Percentiles rank a stretch among this genome's conserved stretches.
phyloP scores from a whole-genome alignment of 192 early-diverging fungal species.

The Linderina pennispora region DNA sequence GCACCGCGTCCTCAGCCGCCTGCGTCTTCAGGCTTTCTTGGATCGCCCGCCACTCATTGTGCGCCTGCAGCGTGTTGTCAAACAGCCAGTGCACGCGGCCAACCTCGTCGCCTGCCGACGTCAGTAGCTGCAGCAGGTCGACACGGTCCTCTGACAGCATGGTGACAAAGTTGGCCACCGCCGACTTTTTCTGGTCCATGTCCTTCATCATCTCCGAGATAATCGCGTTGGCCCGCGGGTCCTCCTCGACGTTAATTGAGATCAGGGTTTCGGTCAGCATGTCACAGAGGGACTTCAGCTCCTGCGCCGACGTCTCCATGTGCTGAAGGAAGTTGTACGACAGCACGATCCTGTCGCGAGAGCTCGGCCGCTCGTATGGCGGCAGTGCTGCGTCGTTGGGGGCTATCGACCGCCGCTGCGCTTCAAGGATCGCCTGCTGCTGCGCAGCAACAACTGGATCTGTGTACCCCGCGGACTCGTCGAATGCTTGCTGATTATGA shows the following conservation, averaged over 20 bases:
- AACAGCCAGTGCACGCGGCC: conserved; percentile 33
- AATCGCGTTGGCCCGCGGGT: conserved; percentile 23
- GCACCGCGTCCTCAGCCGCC: conserved; percentile 7
- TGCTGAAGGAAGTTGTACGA: conserved; percentile 32
- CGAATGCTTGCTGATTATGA: background rate
- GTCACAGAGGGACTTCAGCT: conserved; percentile 32
- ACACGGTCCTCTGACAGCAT: conserved; percentile 21
- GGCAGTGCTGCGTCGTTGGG: background rate
- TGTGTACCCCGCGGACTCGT: background rate
- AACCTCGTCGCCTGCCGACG: conserved; percentile 7
- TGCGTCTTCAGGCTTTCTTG: conserved; percentile 30
- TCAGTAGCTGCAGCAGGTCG: conserved; percentile 15
- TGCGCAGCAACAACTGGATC: background rate
- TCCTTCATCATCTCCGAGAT: conserved; percentile 28
- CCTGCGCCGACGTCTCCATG: conserved; percentile 21
- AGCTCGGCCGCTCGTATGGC: no score
- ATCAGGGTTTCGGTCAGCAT: conserved; percentile 37
- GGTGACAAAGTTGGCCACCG: conserved; percentile 29
- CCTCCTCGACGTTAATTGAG: conserved; percentile 33
- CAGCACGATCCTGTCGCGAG: no score
- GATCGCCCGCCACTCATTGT: conserved; percentile 41
- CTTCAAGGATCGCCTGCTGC: background rate
- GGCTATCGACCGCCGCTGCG: no score
- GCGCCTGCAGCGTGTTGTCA: conserved; percentile 30
- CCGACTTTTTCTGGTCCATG: conserved; percentile 21